Conservation (phyloP, 2,329 filamentous ascomycete genomes). For the Aureobasidium sp. region DNA sequence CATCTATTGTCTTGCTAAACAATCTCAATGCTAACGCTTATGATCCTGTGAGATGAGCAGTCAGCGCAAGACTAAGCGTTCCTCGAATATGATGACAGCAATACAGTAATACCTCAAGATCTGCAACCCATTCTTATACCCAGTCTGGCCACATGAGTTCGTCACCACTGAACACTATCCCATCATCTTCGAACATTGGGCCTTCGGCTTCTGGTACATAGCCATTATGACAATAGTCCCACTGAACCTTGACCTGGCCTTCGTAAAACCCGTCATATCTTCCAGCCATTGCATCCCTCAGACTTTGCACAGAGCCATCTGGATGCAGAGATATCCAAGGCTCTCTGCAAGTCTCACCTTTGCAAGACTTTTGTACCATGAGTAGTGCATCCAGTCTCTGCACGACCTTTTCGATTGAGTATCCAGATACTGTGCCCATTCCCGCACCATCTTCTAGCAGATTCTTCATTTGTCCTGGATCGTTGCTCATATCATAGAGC, state of each 20-base stretch:
- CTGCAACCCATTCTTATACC: not conserved
- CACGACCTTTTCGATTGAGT: not conserved
- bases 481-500: constrained; percentile 46
- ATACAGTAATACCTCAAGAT: not conserved
- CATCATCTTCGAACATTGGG: not conserved
- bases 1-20: not conserved
- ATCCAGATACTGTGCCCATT: not conserved
- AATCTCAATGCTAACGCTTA: not conserved
- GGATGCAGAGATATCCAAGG: constrained; percentile 30
- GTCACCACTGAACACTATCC: not conserved
- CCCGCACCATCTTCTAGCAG: not conserved
- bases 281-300: constrained; percentile 23
- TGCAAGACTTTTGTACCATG: constrained; percentile 30
- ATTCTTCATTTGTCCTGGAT: constrained; percentile 19
- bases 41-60: not conserved
- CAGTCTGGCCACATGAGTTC: constrained; percentile 8
- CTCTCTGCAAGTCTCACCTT: constrained; percentile 23
- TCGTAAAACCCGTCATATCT: constrained; percentile 29
- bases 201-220: constrained; percentile 16
- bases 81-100: not conserved
- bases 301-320: constrained; percentile 21
- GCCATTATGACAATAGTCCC: constrained; percentile 9
- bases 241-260: constrained; percentile 39
- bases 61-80: not conserved
- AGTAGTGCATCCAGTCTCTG: constrained; percentile 28